These are phyloP conservation scores for Exobasidium cylindrosporum DNA, from an alignment of 1,284 basidiomycete species.

Conservation along the genomic window DNA sequence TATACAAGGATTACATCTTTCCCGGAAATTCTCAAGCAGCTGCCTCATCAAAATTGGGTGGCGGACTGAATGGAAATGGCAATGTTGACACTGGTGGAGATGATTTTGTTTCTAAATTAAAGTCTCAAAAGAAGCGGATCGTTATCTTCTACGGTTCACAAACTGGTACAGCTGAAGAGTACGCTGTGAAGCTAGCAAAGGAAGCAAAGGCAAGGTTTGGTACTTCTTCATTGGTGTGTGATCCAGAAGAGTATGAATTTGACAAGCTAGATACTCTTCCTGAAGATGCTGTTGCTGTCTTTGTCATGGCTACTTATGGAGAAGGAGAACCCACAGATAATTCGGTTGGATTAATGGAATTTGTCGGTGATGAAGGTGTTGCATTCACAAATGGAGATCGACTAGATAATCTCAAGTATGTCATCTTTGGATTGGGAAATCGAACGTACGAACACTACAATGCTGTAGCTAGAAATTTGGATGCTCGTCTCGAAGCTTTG, in stretches of 20 bases:
- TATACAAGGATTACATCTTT: constrained; percentile 39
- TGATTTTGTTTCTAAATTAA: constrained; percentile 45
- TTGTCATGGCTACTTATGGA: constrained; percentile 96
- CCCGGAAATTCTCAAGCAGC: constrained; percentile 19
- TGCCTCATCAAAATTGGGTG: constrained; percentile 33
- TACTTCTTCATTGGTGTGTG: constrained; percentile 50
- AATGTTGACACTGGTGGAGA: constrained; percentile 18
- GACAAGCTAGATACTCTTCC: constrained; percentile 89
- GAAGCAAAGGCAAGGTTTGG: constrained; percentile 54
- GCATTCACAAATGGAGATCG: constrained; percentile 78
- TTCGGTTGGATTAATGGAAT: constrained; percentile 90
- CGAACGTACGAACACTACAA: constrained; percentile 80
- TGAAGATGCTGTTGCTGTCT: constrained; percentile 79
- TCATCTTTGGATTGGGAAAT: constrained; percentile 92
- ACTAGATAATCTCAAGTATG: constrained; percentile 85
- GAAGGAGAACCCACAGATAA: constrained; percentile 99
- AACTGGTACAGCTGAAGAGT: constrained; percentile 54
- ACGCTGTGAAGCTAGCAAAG: constrained; percentile 52
- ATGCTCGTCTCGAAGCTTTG: constrained; percentile 71
- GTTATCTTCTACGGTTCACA: constrained; percentile 54
- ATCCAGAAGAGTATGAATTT: constrained; percentile 72
- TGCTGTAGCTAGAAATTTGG: constrained; percentile 76
- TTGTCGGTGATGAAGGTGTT: constrained; percentile 78
- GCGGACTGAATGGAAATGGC: constrained; percentile 21
- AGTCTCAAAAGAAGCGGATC: constrained; percentile 49